A percentile compares a stretch with the other conserved stretches of the same genome.
Conservation (phyloP, 177 flowering plant genomes). For the Telopea speciosissima region DNA sequence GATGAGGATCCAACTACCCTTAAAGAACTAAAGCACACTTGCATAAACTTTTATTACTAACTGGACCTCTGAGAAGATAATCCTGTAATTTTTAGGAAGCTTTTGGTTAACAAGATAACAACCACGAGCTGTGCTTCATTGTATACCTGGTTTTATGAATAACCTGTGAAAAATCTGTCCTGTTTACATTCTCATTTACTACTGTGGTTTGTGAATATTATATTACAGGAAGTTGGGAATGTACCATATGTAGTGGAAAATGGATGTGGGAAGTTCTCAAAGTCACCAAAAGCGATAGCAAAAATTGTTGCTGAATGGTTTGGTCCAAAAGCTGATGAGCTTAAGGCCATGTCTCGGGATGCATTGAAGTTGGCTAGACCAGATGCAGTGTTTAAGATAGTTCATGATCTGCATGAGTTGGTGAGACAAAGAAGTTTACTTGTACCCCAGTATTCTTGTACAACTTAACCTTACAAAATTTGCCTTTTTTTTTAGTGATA, state of each 20-base stretch:
- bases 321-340: slow-evolving; percentile 82
- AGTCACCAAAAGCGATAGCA: slow-evolving; percentile 79
- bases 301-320: slow-evolving; percentile 81
- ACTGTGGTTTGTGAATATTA: neutral
- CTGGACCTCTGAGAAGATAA: no score
- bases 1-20: no score
- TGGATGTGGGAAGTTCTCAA: slow-evolving; percentile 87
- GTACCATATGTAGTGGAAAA: slow-evolving; percentile 92
- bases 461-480: slow-evolving; percentile 15
- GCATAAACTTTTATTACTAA: no score
- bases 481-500: slow-evolving; percentile 1
- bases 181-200: neutral
- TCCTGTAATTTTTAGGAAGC: no score
- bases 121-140: neutral
- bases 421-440: slow-evolving; percentile 58
- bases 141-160: neutral
- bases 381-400: slow-evolving; percentile 88
- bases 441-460: slow-evolving; percentile 50
- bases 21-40: no score
- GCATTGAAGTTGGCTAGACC: slow-evolving; percentile 77
- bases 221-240: slow-evolving; percentile 82
- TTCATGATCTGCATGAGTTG: slow-evolving; percentile 85
- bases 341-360: slow-evolving; percentile 73
- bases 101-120: neutral
- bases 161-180: neutral